Evolutionary conservation across 2,329 filamentous ascomycete species (phyloP).

Genomic region (Penicillium sp.): DNA sequence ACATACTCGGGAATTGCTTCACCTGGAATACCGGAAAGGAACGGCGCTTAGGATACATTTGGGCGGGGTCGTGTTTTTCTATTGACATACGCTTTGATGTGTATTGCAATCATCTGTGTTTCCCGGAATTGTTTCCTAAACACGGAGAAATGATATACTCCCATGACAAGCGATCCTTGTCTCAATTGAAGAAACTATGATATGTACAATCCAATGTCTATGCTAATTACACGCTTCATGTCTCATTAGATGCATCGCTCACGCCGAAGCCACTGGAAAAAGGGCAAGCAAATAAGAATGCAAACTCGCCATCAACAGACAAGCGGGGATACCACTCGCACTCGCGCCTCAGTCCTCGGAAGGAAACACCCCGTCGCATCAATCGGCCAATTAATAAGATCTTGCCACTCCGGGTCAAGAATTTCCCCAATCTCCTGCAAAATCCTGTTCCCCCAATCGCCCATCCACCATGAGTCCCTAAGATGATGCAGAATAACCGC

Average conservation of each 20-base stretch:
- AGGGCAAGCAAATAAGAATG: background rate
- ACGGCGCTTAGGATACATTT: slow-evolving; percentile 1
- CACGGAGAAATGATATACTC: background rate
- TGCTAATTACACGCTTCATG: slow-evolving; percentile 4
- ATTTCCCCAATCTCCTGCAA: slow-evolving; percentile 55
- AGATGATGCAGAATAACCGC: slow-evolving; percentile 55
- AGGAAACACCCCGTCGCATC: slow-evolving; percentile 34
- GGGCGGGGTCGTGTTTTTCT: background rate
- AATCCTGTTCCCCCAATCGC: slow-evolving; percentile 63
- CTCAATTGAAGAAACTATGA: slow-evolving; percentile 5
- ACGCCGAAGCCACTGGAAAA: background rate
- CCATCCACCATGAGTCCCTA: slow-evolving; percentile 66
- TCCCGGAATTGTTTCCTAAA: background rate
- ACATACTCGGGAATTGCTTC: background rate
- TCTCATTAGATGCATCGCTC: slow-evolving; percentile 9
- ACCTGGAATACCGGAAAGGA: background rate
- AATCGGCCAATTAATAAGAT: slow-evolving; percentile 33
- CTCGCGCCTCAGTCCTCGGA: slow-evolving; percentile 2
- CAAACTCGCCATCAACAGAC: background rate
- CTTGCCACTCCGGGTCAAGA: slow-evolving; percentile 28
- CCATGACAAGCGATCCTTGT: slow-evolving; percentile 1
- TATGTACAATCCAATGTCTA: slow-evolving; percentile 2
- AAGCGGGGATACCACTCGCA: background rate
- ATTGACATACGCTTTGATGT: background rate
- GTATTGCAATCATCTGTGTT: background rate